A percentile compares a stretch with the other conserved stretches of the same genome.
These are phyloP conservation scores for Scleromitrula shiraiana DNA, from an alignment of 2,329 filamentous ascomycete species.

Conservation along the genomic window DNA sequence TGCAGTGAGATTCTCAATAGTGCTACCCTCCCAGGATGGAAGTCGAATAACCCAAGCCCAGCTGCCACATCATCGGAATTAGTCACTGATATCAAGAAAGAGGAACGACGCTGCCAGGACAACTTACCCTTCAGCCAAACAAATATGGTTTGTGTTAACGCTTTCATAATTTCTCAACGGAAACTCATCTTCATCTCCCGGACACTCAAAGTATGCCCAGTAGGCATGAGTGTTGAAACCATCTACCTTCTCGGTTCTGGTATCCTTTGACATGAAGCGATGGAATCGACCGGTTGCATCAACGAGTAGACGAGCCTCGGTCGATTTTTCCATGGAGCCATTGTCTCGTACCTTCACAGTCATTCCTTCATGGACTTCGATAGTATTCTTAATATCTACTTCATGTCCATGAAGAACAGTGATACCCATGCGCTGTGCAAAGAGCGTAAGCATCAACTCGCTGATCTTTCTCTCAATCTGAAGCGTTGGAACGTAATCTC, in stretches of 20 bases:
- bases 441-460: slow-evolving; percentile 25
- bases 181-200: slow-evolving; percentile 20
- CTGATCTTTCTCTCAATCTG: slow-evolving; percentile 25
- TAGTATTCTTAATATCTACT: slow-evolving; percentile 3
- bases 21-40: slow-evolving; percentile 23
- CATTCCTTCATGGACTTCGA: not conserved
- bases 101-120: not conserved
- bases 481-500: slow-evolving; percentile 15
- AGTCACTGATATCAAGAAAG: not conserved
- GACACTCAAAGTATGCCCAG: slow-evolving; percentile 20
- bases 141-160: slow-evolving; percentile 26
- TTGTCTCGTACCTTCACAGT: slow-evolving; percentile 4
- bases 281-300: slow-evolving; percentile 23
- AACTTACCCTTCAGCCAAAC: slow-evolving; percentile 22
- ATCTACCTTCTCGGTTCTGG: slow-evolving; percentile 15
- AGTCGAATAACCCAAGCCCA: slow-evolving; percentile 27
- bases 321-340: slow-evolving; percentile 6
- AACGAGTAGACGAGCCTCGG: slow-evolving; percentile 16
- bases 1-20: slow-evolving; percentile 20
- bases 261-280: slow-evolving; percentile 18
- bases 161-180: slow-evolving; percentile 20
- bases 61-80: not conserved
- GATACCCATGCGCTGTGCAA: slow-evolving; percentile 23
- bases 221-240: slow-evolving; percentile 20
- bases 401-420: slow-evolving; percentile 22